Evolutionary conservation across 2,329 filamentous ascomycete species (phyloP), one percentile per base, ranked within the genome.

Genomic region (Biscogniauxia marginata): DNA sequence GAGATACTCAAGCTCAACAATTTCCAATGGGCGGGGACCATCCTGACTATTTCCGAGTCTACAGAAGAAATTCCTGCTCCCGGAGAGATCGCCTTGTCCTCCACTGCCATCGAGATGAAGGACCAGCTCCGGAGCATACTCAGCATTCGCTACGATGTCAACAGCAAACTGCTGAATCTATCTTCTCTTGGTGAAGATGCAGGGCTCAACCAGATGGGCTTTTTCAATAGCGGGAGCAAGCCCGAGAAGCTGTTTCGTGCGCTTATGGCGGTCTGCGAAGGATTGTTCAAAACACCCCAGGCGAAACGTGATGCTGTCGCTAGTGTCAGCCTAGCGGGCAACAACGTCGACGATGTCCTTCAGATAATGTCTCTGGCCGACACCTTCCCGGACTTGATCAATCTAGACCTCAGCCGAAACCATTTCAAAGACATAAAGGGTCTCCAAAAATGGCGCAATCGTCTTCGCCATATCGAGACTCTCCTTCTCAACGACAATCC

Each of bases 231-330:
- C 57, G 84, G 82, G 56, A 85, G 87, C 3, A 87, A 86, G 1
- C 86, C 89, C 47, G 84, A 89, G 61, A 99, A 97, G 72, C 90
- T 96, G 60, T 97, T 98, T 75, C 90, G 90, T 52, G 93, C 90
- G 1, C 80, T 98, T 59, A 96, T 98, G 90, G 86, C 85, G 57
- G 86, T 97, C 48, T 92, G 90, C 70, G 87, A 96, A 52, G 78
- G 84, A 58, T 82, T 88, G 18, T 96, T 96, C 76, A 86, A 88
- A 63, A 87, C 83, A 2, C 70, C 82, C 11, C 79, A 87, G 58
- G 86, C 88, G 50, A 93, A 93, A 71, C 83, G 86, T 50, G 87
- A 92, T 48, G 88, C 88, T 4, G 88, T 99, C 49, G 79, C 88
- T 61, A 93, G 91, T 68, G 87, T 98, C 65, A 90, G 88, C 39